These are phyloP conservation scores for Berkeleyomyces basicola DNA, from an alignment of 2,329 filamentous ascomycete species.

Conservation along the genomic window DNA sequence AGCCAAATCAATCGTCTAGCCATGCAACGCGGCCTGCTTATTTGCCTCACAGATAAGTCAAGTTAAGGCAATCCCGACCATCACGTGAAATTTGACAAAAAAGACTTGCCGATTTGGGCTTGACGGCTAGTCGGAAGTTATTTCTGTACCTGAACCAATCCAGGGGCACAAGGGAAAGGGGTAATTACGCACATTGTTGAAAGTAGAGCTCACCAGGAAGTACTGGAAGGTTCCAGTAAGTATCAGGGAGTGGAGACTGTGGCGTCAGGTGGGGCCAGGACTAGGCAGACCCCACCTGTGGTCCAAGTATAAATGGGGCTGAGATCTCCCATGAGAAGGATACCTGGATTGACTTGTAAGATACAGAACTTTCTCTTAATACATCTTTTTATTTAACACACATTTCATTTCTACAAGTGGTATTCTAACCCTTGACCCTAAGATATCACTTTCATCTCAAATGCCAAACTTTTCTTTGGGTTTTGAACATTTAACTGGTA, in stretches of 20 bases:
- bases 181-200: neutral
- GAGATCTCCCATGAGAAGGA: too few relatives aligned
- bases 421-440: neutral
- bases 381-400: neutral
- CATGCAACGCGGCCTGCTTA: neutral
- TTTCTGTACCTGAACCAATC: constrained; percentile 1
- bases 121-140: neutral
- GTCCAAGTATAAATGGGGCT: too few relatives aligned
- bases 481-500: neutral
- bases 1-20: neutral
- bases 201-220: too few relatives aligned
- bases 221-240: too few relatives aligned
- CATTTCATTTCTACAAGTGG: neutral
- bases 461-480: neutral
- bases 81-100: neutral
- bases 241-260: too few relatives aligned
- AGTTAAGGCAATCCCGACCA: neutral
- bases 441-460: neutral
- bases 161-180: neutral
- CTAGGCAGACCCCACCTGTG: too few relatives aligned
- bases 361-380: too few relatives aligned
- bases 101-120: neutral
- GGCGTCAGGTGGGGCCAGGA: too few relatives aligned
- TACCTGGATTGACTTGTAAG: too few relatives aligned
- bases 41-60: neutral